Evolutionary conservation across 208 protist species (phyloP).

Genomic region (Leishmania arabica): DNA sequence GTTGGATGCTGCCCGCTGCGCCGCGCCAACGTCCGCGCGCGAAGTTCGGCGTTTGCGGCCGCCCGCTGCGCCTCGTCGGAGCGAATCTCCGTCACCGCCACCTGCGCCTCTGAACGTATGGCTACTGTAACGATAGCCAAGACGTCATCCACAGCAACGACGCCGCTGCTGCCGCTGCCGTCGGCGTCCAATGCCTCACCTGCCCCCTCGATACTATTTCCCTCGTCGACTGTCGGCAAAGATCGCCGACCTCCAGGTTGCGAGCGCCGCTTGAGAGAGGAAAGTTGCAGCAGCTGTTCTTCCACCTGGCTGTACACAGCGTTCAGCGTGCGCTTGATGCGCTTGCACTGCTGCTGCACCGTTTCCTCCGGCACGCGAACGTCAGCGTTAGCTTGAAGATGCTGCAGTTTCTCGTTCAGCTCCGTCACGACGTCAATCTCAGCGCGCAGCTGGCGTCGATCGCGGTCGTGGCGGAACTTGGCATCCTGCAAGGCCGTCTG

Average conservation of each 20-base stretch:
- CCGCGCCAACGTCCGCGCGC: slow-evolving; percentile 15
- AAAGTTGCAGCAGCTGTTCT: slow-evolving; percentile 33
- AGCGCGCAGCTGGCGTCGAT: slow-evolving; percentile 47
- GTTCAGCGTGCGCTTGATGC: slow-evolving; percentile 58
- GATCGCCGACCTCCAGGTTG: neutral
- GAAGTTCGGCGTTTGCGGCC: slow-evolving; percentile 22
- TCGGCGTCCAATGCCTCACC: neutral
- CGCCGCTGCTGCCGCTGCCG: neutral
- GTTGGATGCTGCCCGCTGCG: neutral
- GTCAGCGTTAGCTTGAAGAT: slow-evolving; percentile 26
- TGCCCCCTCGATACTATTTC: neutral
- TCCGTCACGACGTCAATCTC: slow-evolving; percentile 55
- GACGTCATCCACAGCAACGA: slow-evolving; percentile 36
- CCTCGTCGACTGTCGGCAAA: neutral
- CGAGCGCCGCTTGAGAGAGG: neutral
- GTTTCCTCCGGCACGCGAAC: slow-evolving; percentile 30
- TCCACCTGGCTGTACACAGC: slow-evolving; percentile 51
- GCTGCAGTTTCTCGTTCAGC: slow-evolving; percentile 42
- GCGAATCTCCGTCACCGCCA: slow-evolving; percentile 46
- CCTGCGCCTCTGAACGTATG: slow-evolving; percentile 39
- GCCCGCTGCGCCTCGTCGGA: slow-evolving; percentile 28
- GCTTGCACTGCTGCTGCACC: slow-evolving; percentile 40
- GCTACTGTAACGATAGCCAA: slow-evolving; percentile 40
- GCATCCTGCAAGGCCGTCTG: slow-evolving; percentile 46
- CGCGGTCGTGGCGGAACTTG: slow-evolving; percentile 42